Evolutionary conservation across 2,329 filamentous ascomycete genomes (phyloP), one percentile per base, ranked within the genome.

Genomic region (Emergomyces pasteurianus): DNA sequence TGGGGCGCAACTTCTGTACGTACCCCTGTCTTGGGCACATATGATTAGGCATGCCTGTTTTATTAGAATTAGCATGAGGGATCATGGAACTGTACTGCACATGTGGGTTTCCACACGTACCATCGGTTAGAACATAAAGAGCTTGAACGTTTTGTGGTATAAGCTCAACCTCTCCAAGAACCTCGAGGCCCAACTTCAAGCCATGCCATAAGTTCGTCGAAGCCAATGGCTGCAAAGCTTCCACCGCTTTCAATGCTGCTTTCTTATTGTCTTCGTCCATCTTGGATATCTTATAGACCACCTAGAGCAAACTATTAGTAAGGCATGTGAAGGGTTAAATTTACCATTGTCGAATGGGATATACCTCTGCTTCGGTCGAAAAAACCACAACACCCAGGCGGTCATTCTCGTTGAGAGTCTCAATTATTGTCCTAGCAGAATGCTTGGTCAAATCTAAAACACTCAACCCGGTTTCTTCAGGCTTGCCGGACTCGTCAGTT

Each of bases 371-470:
- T 1, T 69, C 65, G 12, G 66, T 70, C 2, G 75, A 73, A 63
- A 85, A 86, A 0, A 80, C 81, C 1, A 86, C 81, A 38, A 86
- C 81, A 4, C 80, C 82, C 0, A 86, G 70, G 4, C 83, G 74
- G 65, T 86, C 83, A 0, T 69, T 64, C n/a, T 79, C 75, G 36
- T 80, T 74, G 63, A 86, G 72, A 0, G 81, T 83, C 65, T 83
- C 79, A 10, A 85, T 66, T 21, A 86, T 83, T 8, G 82, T 84
- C 7, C 76, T 75, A 1, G 82, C 80, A 0, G 83, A 81, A 65
- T 86, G 83, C 66, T 85, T 85, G 49, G 80, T 79, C 26, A 86
- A 75, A 64, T 86, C 84, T 26, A 86, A 68, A 1, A 85, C 76
- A 0, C 78, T 80, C 0, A 85, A 71, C 0, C 82, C 82, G 1